Percentiles rank a stretch among this genome's conserved stretches.
These are phyloP conservation scores for Kodamaea arcana DNA, from an alignment of 1,139 yeast genomes.

Conservation along the genomic window DNA sequence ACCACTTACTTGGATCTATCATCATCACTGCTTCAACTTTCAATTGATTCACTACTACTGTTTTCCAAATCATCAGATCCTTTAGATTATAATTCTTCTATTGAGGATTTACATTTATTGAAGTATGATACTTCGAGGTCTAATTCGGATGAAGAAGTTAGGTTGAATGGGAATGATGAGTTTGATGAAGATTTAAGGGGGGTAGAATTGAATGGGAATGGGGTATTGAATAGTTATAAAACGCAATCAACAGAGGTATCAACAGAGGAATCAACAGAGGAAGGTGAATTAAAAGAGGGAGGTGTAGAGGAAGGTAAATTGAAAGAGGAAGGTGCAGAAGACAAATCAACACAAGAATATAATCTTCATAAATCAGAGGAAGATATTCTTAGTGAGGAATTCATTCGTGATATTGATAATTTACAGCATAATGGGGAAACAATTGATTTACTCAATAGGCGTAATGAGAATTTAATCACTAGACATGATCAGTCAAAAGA, in stretches of 20 bases:
- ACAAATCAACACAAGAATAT: too few species aligned
- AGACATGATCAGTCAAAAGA: too few species aligned
- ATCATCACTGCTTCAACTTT: not conserved
- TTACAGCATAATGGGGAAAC: conserved; percentile 27
- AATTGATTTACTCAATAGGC: too few species aligned
- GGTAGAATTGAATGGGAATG: not conserved
- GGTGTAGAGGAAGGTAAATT: too few species aligned
- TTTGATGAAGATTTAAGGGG: conserved; percentile 3
- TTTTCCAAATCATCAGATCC: not conserved
- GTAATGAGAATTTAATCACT: too few species aligned
- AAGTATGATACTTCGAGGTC: conserved; percentile 22
- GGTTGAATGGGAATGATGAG: too few species aligned
- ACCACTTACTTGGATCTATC: not conserved
- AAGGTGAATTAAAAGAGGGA: too few species aligned
- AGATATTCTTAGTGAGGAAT: conserved; percentile 12
- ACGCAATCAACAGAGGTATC: too few species aligned
- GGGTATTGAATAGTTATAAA: too few species aligned
- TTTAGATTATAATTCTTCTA: conserved; percentile 12
- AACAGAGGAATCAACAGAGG: not conserved
- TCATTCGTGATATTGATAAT: conserved; percentile 27
- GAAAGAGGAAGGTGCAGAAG: too few species aligned
- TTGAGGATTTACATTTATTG: conserved; percentile 20
- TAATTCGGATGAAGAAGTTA: conserved; percentile 13
- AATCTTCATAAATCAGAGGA: not conserved
- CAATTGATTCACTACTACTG: not conserved